These are phyloP conservation scores for Fusarium oxysporum DNA, from an alignment of 2,329 filamentous ascomycete species.

Conservation along the genomic window DNA sequence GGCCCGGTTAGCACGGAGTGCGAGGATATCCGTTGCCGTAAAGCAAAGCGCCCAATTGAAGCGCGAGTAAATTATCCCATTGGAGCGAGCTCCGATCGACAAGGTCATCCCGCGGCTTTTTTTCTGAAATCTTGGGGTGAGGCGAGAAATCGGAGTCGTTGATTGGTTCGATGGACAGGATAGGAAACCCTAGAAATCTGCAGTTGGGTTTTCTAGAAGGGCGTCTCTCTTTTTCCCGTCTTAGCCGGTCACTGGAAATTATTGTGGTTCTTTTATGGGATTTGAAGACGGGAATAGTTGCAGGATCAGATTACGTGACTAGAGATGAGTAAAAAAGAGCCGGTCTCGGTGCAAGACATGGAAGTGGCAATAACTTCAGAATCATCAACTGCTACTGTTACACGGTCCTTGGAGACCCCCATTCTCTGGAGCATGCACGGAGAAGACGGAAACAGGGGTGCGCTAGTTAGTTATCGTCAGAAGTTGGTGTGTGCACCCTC, in stretches of 20 bases:
- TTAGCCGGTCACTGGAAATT: slow-evolving; percentile 1
- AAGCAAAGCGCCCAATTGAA: slow-evolving; percentile 31
- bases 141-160: slow-evolving; percentile 18
- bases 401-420: slow-evolving; percentile 5
- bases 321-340: not conserved
- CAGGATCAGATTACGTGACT: not conserved
- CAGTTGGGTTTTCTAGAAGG: slow-evolving; percentile 43
- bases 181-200: slow-evolving; percentile 27
- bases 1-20: slow-evolving; percentile 37
- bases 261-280: not conserved
- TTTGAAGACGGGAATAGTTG: not conserved
- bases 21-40: slow-evolving; percentile 21
- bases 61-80: slow-evolving; percentile 27
- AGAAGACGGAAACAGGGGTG: slow-evolving; percentile 23
- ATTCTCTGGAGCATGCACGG: slow-evolving; percentile 20
- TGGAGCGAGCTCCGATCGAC: slow-evolving; percentile 33
- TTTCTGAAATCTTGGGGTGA: slow-evolving; percentile 23
- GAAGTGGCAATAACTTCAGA: not conserved
- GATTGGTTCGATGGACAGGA: slow-evolving; percentile 10
- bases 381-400: not conserved
- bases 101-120: slow-evolving; percentile 33
- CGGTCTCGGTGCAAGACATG: not conserved
- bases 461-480: slow-evolving; percentile 16
- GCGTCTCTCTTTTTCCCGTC: slow-evolving; percentile 2
- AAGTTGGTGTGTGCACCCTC: slow-evolving; percentile 28